These are phyloP conservation scores for Trematosphaeria pertusa DNA, from an alignment of 2,329 filamentous ascomycete species.

Conservation along the genomic window DNA sequence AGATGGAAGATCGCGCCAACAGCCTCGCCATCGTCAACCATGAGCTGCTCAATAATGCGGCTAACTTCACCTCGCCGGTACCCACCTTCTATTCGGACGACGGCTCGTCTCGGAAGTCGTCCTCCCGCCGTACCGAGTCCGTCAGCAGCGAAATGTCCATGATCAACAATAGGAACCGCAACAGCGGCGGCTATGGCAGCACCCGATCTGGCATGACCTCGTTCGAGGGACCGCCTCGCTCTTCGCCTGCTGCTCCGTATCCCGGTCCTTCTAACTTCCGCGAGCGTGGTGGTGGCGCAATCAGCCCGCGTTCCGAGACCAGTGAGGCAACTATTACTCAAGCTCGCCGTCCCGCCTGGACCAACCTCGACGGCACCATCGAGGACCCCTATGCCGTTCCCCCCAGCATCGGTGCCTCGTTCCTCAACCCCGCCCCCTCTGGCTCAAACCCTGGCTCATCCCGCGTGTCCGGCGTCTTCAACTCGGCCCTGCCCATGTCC, in stretches of 20 bases:
- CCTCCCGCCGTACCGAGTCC: slow-evolving; percentile 53
- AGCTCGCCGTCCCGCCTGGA: slow-evolving; percentile 31
- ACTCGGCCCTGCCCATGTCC: slow-evolving; percentile 82
- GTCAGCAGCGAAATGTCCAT: slow-evolving; percentile 48
- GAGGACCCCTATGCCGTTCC: slow-evolving; percentile 29
- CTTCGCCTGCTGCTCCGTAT: slow-evolving; percentile 31
- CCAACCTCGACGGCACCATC: slow-evolving; percentile 36
- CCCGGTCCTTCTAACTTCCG: slow-evolving; percentile 12
- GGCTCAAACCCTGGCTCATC: slow-evolving; percentile 37
- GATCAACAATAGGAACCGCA: slow-evolving; percentile 54
- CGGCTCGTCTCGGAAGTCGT: slow-evolving; percentile 50
- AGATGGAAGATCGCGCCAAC: slow-evolving; percentile 74
- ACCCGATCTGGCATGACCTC: slow-evolving; percentile 31
- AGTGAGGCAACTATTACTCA: slow-evolving; percentile 37
- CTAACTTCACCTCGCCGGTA: slow-evolving; percentile 65
- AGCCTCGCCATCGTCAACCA: slow-evolving; percentile 82
- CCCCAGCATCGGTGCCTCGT: slow-evolving; percentile 27
- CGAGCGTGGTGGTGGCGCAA: slow-evolving; percentile 26
- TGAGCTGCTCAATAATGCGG: slow-evolving; percentile 63
- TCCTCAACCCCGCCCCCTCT: slow-evolving; percentile 31
- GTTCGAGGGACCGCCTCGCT: slow-evolving; percentile 38
- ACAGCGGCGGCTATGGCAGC: slow-evolving; percentile 69
- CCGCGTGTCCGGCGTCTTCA: slow-evolving; percentile 80
- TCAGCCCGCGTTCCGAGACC: slow-evolving; percentile 35
- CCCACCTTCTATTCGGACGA: slow-evolving; percentile 53